Evolutionary conservation across 2,329 filamentous ascomycete species (phyloP).

Genomic region (Hymenoscyphus scutula): DNA sequence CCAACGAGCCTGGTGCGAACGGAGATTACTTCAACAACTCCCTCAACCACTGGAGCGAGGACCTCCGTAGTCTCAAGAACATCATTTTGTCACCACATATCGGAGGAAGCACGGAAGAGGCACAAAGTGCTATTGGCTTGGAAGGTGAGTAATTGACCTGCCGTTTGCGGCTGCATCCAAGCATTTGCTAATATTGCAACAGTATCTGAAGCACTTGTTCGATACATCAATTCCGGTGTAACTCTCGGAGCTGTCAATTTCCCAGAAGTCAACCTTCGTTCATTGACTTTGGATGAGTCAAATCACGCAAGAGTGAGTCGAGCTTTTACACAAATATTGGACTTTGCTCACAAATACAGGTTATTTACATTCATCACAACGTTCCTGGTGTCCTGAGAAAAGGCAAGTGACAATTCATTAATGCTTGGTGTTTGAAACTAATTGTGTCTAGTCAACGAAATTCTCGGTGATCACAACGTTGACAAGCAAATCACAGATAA

Average conservation of each 20-base stretch:
- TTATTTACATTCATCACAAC: constrained; percentile 97
- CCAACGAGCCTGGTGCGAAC: constrained; percentile 88
- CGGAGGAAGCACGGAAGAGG: constrained; percentile 95
- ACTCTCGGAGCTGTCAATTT: constrained; percentile 93
- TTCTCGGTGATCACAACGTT: constrained; percentile 92
- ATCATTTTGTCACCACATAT: constrained; percentile 96
- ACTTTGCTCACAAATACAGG: constrained; percentile 41
- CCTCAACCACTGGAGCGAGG: constrained; percentile 81
- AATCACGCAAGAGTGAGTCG: constrained; percentile 74
- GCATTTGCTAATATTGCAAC: constrained; percentile 11
- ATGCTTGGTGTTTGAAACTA: constrained; percentile 15
- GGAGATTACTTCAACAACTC: constrained; percentile 89
- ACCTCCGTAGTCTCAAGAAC: constrained; percentile 82
- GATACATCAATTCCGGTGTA: constrained; percentile 93
- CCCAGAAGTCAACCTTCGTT: constrained; percentile 89
- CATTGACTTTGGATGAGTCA: constrained; percentile 84
- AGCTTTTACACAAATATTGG: constrained; percentile 11
- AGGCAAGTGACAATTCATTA: constrained; percentile 46
- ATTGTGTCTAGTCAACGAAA: constrained; percentile 74
- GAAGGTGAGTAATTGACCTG: constrained; percentile 54
- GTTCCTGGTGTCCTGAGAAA: constrained; percentile 90
- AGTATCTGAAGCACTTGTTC: constrained; percentile 82
- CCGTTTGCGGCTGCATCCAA: neutral
- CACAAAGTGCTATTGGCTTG: constrained; percentile 90
- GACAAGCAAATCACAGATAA: constrained; percentile 99